Conservation (phyloP, 192 early-diverging fungal species). For the Coemansia erecta region DNA sequence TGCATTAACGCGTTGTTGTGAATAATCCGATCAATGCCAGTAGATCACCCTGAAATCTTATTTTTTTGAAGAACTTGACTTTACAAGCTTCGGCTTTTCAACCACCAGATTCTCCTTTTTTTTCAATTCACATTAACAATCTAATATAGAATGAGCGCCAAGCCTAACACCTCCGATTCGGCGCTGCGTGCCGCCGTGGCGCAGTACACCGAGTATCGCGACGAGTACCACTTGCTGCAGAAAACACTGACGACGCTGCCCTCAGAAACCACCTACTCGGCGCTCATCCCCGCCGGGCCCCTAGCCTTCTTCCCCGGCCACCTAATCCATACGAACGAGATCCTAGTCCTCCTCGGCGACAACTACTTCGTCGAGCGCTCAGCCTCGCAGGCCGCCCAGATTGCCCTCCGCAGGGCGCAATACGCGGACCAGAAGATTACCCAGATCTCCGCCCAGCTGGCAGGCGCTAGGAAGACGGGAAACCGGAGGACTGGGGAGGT, state of each 20-base stretch:
- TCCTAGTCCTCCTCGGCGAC: conserved; percentile 83
- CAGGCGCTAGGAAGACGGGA: conserved; percentile 11
- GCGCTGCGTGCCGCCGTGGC: conserved; percentile 14
- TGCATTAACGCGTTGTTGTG: too few species aligned
- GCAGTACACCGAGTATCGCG: conserved; percentile 32
- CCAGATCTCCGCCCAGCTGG: conserved; percentile 12
- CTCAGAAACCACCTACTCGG: conserved; percentile 27
- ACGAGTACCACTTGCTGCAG: conserved; percentile 40
- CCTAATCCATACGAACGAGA: conserved; percentile 90
- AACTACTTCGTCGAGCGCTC: conserved; percentile 90
- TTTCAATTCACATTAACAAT: too few species aligned
- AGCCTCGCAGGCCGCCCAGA: conserved; percentile 67
- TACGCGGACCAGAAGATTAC: conserved; percentile 31
- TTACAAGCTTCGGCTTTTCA: too few species aligned
- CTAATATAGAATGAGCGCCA: too few species aligned
- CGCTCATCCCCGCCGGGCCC: conserved; percentile 76
- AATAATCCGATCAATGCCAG: too few species aligned
- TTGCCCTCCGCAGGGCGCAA: conserved; percentile 63
- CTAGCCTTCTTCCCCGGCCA: conserved; percentile 86
- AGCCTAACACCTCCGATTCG: not conserved
- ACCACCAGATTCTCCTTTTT: too few species aligned
- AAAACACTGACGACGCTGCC: conserved; percentile 25
- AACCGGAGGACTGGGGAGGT: conserved; percentile 6
- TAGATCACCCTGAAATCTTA: too few species aligned
- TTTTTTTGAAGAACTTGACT: too few species aligned